phyloP scores from a whole-genome alignment of 306 rosid species.

The Phaseolus lunatus region DNA sequence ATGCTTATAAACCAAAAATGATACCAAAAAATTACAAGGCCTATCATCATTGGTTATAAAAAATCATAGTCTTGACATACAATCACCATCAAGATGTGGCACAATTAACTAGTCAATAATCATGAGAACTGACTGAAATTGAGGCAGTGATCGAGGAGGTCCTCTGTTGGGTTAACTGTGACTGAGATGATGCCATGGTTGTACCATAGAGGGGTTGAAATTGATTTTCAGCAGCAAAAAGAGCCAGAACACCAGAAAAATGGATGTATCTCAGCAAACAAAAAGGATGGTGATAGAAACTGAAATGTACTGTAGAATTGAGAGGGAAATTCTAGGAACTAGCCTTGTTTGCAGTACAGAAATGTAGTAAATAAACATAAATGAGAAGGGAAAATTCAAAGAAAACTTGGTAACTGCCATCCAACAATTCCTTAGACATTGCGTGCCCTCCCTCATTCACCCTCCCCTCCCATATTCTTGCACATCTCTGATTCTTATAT shows the following conservation, averaged over 20 bases:
- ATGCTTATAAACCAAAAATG: not conserved
- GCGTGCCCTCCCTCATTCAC: too few species aligned
- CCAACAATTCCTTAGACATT: too few species aligned
- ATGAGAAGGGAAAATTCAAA: too few species aligned
- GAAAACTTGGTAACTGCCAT: too few species aligned
- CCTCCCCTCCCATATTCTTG: too few species aligned
- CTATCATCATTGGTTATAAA: not conserved
- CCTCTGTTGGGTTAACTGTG: not conserved
- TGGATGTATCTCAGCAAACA: not conserved
- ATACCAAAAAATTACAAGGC: not conserved
- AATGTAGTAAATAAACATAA: too few species aligned
- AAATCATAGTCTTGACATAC: not conserved
- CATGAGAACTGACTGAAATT: not conserved
- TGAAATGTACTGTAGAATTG: not conserved
- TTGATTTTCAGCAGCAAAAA: not conserved
- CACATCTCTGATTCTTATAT: too few species aligned
- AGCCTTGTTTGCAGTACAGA: too few species aligned
- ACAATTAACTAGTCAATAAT: not conserved
- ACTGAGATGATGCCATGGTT: not conserved
- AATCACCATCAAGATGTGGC: not conserved
- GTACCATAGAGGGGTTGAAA: conserved; percentile 1
- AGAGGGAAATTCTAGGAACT: not conserved
- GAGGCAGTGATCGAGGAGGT: not conserved
- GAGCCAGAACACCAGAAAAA: not conserved
- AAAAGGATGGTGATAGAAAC: not conserved